phyloP scores from a whole-genome alignment of 768 basidiomycete species.

The Panaeolus cyanescens region DNA sequence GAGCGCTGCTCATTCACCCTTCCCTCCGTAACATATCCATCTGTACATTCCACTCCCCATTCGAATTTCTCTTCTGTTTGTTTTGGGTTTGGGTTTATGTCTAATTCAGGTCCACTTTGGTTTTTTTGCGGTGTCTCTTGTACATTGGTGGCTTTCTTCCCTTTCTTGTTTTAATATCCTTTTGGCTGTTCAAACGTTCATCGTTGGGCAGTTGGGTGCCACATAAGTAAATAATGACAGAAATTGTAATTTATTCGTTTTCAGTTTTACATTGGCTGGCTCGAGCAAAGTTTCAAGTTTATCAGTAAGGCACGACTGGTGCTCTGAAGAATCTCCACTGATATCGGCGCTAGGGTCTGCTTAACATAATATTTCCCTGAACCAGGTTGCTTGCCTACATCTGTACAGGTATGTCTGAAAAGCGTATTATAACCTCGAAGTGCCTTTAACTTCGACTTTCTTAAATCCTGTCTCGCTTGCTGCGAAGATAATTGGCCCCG shows the following conservation, averaged over 20 bases:
- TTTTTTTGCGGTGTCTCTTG: not conserved
- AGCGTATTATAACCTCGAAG: too few species aligned
- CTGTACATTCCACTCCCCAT: not conserved
- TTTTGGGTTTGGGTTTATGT: not conserved
- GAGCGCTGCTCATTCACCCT: not conserved
- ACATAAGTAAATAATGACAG: not conserved
- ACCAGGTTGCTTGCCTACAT: too few species aligned
- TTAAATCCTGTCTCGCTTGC: too few species aligned
- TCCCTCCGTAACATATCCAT: not conserved
- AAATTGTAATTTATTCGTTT: slow-evolving; percentile 1
- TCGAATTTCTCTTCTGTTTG: not conserved
- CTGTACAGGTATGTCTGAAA: too few species aligned
- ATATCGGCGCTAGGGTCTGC: not conserved
- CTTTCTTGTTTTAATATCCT: not conserved
- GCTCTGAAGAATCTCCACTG: not conserved
- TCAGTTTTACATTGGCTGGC: not conserved
- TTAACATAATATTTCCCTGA: not conserved
- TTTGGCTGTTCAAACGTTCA: not conserved
- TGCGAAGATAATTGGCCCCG: too few species aligned
- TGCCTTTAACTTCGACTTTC: not conserved
- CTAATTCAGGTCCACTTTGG: not conserved
- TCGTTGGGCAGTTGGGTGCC: not conserved
- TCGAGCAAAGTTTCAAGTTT: not conserved
- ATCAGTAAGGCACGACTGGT: not conserved
- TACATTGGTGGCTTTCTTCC: not conserved